Percentiles rank a stretch among this genome's conserved stretches.
Evolutionary conservation across 2,329 filamentous ascomycete species (phyloP).

Genomic region (Sclerotinia glacialis): DNA sequence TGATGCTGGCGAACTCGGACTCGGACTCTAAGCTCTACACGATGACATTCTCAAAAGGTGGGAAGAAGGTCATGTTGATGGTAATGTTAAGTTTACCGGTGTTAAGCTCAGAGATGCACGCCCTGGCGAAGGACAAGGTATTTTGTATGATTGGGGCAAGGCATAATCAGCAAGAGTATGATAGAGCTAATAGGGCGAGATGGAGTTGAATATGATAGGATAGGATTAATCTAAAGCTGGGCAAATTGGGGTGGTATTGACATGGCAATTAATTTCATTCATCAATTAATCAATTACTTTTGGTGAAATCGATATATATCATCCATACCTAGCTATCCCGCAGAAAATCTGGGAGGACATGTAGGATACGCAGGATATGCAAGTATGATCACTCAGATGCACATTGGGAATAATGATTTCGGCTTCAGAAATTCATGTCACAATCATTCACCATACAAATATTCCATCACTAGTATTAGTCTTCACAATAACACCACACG

Average conservation of each 20-base stretch:
- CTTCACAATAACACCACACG: not conserved
- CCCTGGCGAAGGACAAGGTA: not conserved
- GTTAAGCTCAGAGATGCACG: not conserved
- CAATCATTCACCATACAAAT: not conserved
- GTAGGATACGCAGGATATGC: not conserved
- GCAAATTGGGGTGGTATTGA: too few species aligned
- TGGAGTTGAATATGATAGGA: not conserved
- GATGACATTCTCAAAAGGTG: not conserved
- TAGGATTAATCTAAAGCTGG: not conserved
- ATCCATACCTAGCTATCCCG: too few species aligned
- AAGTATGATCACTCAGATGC: not conserved
- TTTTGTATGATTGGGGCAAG: not conserved
- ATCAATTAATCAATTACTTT: too few species aligned
- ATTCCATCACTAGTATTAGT: not conserved
- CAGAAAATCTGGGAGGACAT: too few species aligned
- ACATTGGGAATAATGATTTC: not conserved
- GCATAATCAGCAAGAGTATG: not conserved
- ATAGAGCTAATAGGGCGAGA: constrained; percentile 1
- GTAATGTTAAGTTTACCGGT: not conserved
- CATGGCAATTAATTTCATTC: too few species aligned
- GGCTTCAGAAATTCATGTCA: not conserved
- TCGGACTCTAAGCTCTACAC: not conserved
- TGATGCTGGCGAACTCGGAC: not conserved
- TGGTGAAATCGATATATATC: too few species aligned
- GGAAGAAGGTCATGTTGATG: not conserved